Evolutionary conservation across 1,139 yeast genomes (phyloP), one percentile per base, ranked within the genome.

Genomic region (Zygoascus hellenicus): DNA sequence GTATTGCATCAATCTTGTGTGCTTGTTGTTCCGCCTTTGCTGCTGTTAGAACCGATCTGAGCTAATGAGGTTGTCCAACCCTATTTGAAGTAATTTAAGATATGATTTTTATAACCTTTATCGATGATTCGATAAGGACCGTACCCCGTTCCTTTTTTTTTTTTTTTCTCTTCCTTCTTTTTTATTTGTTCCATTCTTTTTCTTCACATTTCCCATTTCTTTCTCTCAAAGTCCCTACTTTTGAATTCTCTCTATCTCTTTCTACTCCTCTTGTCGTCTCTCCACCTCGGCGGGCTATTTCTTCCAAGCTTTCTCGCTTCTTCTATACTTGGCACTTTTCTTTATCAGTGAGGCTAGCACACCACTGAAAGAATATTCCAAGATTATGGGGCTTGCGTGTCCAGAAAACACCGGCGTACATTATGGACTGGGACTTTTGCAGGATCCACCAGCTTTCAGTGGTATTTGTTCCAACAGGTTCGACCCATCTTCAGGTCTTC

Each of bases 401-500:
- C 16, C 35, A 14, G 9, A 13, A 14, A 10, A 35, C 15, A 13
- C 39, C 17, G 9, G 39, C 39, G 39, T 36, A 36, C 10, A n/a
- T 36, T 15, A 17, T 29, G 22, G 39, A 19, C 39, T 15, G 11
- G 15, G 34, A 14, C 36, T 11, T n/a, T 17, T 6, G 22, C 39
- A 6, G 9, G 34, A 14, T 13, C 26, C 17, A 38, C 13, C 34
- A 28, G 13, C 34, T 28, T 26, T 31, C 9, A 9, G 14, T 31
- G 15, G 6, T 31, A n/a, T 31, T n/a, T 13, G 15, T 13, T 29
- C 34, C 33, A 28, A 7, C 34, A 17, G 16, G 16, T 31, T 31
- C 36, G 26, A n/a, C 37, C 43, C 29, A 31, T 19, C 16, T 16
- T 30, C 32, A 38, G 17, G 14, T 9, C 42, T 15, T 16, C 42